Conservation (phyloP, 2,329 filamentous ascomycete species). For the Alternaria hordeiaustralica region DNA sequence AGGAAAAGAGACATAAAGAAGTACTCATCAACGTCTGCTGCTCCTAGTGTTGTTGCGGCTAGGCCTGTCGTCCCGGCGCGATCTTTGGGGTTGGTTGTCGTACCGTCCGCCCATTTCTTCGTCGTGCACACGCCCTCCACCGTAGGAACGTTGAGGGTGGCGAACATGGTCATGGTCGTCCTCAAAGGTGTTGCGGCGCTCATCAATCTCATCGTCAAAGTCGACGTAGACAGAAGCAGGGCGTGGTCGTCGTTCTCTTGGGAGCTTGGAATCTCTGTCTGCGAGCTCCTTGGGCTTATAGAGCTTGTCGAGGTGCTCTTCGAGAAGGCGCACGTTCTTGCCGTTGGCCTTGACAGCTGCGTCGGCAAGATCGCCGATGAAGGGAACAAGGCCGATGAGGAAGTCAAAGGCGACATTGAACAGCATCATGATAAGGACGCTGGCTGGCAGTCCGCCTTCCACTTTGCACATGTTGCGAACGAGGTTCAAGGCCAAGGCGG, state of each 20-base stretch:
- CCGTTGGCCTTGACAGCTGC: slow-evolving; percentile 77
- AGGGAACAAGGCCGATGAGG: slow-evolving; percentile 73
- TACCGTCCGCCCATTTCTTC: slow-evolving; percentile 42
- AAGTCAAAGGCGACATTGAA: slow-evolving; percentile 81
- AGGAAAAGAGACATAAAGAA: slow-evolving; percentile 10
- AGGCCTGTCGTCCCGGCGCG: slow-evolving; percentile 25
- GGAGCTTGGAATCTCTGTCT: slow-evolving; percentile 25
- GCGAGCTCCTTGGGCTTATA: slow-evolving; percentile 58
- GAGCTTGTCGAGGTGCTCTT: slow-evolving; percentile 71
- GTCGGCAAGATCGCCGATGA: slow-evolving; percentile 78
- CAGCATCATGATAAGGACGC: slow-evolving; percentile 73
- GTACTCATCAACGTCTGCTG: slow-evolving; percentile 24
- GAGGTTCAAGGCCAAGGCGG: slow-evolving; percentile 68
- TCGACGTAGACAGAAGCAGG: slow-evolving; percentile 58
- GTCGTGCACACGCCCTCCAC: slow-evolving; percentile 33
- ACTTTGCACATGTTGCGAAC: slow-evolving; percentile 74
- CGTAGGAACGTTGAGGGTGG: slow-evolving; percentile 37
- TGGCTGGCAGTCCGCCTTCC: slow-evolving; percentile 74
- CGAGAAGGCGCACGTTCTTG: slow-evolving; percentile 73
- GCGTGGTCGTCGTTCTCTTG: slow-evolving; percentile 38
- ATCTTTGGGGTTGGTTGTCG: slow-evolving; percentile 27
- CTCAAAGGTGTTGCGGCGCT: slow-evolving; percentile 30
- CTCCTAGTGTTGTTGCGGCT: slow-evolving; percentile 32
- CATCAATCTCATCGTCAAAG: slow-evolving; percentile 49
- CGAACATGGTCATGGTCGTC: slow-evolving; percentile 35